These are phyloP conservation scores for Cucurbita pepo DNA, from an alignment of 306 rosid species.

Conservation along the genomic window DNA sequence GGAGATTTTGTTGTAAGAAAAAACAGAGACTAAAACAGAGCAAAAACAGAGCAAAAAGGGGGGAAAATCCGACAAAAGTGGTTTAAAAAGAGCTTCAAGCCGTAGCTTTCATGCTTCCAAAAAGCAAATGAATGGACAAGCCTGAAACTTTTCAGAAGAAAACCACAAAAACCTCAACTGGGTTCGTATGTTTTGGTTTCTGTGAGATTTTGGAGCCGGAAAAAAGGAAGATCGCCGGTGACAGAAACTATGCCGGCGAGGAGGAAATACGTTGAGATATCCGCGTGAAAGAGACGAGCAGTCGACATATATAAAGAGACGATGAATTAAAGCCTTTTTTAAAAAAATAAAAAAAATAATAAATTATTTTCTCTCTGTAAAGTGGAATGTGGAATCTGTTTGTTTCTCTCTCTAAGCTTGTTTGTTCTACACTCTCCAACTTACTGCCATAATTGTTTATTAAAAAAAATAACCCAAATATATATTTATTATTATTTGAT, in stretches of 20 bases:
- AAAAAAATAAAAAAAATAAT: no score
- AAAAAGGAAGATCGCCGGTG: background rate
- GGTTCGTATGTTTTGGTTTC: background rate
- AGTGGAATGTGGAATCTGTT: background rate
- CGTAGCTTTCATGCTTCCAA: conserved; percentile 1
- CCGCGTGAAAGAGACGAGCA: conserved; percentile 39
- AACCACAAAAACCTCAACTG: background rate
- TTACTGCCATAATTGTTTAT: background rate
- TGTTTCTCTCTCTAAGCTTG: background rate
- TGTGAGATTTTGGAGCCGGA: background rate
- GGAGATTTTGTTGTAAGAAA: background rate
- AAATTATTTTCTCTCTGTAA: background rate
- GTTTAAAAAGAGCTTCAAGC: background rate
- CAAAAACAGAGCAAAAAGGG: no score
- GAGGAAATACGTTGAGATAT: conserved; percentile 6
- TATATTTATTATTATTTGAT: background rate
- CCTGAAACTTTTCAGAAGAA: background rate
- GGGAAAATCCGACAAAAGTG: background rate
- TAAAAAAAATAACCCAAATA: background rate
- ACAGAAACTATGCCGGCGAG: conserved; percentile 9
- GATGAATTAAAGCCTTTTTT: background rate
- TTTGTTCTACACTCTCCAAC: background rate
- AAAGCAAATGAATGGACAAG: conserved; percentile 1
- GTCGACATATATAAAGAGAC: conserved; percentile 28
- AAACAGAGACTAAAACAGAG: background rate